Percentiles rank a stretch among this genome's conserved stretches.
phyloP scores from a whole-genome alignment of 345 rosid genomes.

The Boechera retrofracta region DNA sequence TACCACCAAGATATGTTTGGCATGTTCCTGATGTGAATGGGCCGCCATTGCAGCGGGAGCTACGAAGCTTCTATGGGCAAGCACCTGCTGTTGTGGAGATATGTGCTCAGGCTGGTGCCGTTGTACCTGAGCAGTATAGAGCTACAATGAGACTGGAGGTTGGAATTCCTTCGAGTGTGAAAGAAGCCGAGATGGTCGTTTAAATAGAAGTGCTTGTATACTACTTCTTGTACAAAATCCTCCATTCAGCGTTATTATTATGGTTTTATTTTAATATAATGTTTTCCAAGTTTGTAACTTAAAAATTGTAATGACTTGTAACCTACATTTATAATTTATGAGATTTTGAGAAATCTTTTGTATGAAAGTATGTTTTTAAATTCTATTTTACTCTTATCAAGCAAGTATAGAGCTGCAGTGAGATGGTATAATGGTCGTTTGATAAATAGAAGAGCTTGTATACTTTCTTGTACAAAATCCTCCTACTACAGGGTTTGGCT shows the following conservation, averaged over 20 bases:
- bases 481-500: too few species aligned
- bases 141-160: constrained; percentile 95
- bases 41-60: constrained; percentile 69
- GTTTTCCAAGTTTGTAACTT: neutral
- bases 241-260: neutral
- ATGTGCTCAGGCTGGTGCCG: constrained; percentile 83
- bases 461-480: too few species aligned
- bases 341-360: too few species aligned
- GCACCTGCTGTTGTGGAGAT: constrained; percentile 94
- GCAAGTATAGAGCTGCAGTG: too few species aligned
- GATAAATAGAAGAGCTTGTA: too few species aligned
- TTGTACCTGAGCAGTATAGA: constrained; percentile 74
- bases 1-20: constrained; percentile 95
- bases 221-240: constrained; percentile 35
- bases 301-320: too few species aligned
- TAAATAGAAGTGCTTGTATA: constrained; percentile 43
- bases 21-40: constrained; percentile 83
- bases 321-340: too few species aligned
- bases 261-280: neutral
- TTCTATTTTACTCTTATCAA: too few species aligned
- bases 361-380: too few species aligned
- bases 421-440: too few species aligned
- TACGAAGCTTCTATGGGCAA: constrained; percentile 79
- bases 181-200: constrained; percentile 96
- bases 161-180: constrained; percentile 72